Evolutionary conservation across 352 stramenopile genomes (phyloP).

Genomic region (Pythium periplocum): DNA sequence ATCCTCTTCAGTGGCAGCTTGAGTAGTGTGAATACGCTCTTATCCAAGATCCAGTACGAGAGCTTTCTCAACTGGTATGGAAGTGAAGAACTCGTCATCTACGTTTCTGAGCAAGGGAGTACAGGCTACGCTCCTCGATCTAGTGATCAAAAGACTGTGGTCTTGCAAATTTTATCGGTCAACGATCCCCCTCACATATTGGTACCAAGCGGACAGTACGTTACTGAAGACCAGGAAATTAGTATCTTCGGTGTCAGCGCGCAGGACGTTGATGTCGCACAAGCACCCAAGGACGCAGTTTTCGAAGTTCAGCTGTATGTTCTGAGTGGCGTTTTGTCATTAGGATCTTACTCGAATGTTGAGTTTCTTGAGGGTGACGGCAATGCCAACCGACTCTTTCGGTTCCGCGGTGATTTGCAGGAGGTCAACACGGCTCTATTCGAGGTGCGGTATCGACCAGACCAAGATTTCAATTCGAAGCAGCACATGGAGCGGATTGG

Average conservation of each 20-base stretch:
- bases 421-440: constrained; percentile 65
- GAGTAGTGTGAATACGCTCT: constrained; percentile 48
- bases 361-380: constrained; percentile 50
- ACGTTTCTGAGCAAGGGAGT: constrained; percentile 58
- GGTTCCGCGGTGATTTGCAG: constrained; percentile 44
- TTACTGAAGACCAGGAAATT: constrained; percentile 56
- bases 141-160: constrained; percentile 29
- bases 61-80: constrained; percentile 75
- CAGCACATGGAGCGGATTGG: constrained; percentile 57
- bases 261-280: constrained; percentile 47
- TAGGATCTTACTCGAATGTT: constrained; percentile 24
- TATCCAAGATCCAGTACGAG: constrained; percentile 45
- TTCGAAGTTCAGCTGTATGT: constrained; percentile 62
- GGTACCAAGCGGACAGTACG: constrained; percentile 39
- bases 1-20: constrained; percentile 59
- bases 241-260: constrained; percentile 65
- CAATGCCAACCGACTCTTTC: constrained; percentile 39
- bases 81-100: constrained; percentile 43
- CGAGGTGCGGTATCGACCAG: constrained; percentile 64
- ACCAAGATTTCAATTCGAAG: constrained; percentile 67
- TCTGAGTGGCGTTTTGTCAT: constrained; percentile 40
- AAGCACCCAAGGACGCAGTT: constrained; percentile 21
- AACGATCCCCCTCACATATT: constrained; percentile 55
- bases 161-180: constrained; percentile 41
- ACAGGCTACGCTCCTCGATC: constrained; percentile 42